phyloP scores from a whole-genome alignment of 805 yeast species.

The Hyphopichia homilentoma region DNA sequence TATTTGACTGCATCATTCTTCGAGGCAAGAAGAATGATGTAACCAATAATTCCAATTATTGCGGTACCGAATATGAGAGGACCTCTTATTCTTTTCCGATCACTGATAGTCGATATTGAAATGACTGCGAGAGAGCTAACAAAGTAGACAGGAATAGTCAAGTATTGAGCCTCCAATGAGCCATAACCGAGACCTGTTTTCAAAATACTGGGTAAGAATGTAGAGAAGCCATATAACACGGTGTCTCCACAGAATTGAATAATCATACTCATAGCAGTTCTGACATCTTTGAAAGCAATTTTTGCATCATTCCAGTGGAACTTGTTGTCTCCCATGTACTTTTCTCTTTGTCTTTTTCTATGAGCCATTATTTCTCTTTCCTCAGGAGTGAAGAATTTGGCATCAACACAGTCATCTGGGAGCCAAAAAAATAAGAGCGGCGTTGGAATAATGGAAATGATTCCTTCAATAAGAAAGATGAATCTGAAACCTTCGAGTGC shows the following conservation, averaged over 20 bases:
- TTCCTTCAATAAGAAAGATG: conserved; percentile 47
- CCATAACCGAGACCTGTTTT: conserved; percentile 25
- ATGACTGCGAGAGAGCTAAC: conserved; percentile 25
- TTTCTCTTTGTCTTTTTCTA: conserved; percentile 32
- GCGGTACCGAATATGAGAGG: conserved; percentile 24
- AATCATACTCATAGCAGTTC: conserved; percentile 28
- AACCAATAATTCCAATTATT: conserved; percentile 27
- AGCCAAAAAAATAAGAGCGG: conserved; percentile 29
- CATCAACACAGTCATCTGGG: conserved; percentile 37
- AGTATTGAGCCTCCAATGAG: conserved; percentile 29
- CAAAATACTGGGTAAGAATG: conserved; percentile 39
- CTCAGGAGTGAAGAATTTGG: conserved; percentile 35
- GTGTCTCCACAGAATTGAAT: conserved; percentile 45
- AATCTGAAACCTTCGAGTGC: conserved; percentile 47
- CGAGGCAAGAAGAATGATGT: conserved; percentile 24
- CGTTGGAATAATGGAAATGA: conserved; percentile 37
- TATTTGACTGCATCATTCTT: conserved; percentile 27
- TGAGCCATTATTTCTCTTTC: conserved; percentile 34
- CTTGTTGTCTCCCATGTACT: conserved; percentile 27
- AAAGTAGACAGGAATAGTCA: conserved; percentile 38
- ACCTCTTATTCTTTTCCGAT: conserved; percentile 22
- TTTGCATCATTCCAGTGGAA: conserved; percentile 27
- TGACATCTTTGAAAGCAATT: conserved; percentile 34
- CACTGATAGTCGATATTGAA: conserved; percentile 21
- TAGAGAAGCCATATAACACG: conserved; percentile 39